Percentiles rank a stretch among this genome's conserved stretches.
Conservation (phyloP, 768 basidiomycete species). For the Mrakia blollopis region DNA sequence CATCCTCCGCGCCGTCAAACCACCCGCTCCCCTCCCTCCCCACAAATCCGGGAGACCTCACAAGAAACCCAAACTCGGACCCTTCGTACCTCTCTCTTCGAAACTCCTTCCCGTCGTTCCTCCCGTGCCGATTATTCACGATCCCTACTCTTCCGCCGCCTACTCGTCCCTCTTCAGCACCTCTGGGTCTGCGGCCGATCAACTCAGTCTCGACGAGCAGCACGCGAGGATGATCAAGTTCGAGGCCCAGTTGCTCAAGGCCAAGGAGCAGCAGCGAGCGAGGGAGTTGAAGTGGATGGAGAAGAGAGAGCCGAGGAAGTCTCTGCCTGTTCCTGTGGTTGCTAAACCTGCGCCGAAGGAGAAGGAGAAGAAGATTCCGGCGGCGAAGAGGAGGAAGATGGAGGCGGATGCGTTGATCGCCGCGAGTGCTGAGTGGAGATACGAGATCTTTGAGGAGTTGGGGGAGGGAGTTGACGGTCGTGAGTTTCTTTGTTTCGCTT, state of each 20-base stretch:
- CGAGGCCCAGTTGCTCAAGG: neutral
- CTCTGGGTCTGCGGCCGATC: neutral
- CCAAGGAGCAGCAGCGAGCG: constrained; percentile 4
- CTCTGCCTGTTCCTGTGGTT: neutral
- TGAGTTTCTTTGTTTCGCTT: neutral
- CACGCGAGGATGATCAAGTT: neutral
- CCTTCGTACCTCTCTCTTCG: neutral
- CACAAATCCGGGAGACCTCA: neutral
- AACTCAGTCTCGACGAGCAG: neutral
- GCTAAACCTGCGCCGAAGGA: neutral
- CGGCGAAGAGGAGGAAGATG: constrained; percentile 13
- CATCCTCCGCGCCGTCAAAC: neutral
- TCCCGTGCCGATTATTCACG: neutral
- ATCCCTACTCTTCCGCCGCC: neutral
- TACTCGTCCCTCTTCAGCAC: neutral
- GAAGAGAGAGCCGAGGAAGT: neutral
- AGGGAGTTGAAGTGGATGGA: constrained; percentile 12
- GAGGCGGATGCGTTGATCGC: neutral
- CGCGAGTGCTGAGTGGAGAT: neutral
- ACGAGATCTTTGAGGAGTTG: neutral
- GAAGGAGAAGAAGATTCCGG: neutral
- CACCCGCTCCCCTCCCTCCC: neutral
- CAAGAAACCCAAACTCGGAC: neutral
- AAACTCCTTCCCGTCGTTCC: neutral
- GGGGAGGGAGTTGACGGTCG: neutral